Percentiles rank a stretch among this genome's conserved stretches.
These are phyloP conservation scores for Macadamia integrifolia DNA, from an alignment of 164 flowering plant genomes.

Conservation along the genomic window DNA sequence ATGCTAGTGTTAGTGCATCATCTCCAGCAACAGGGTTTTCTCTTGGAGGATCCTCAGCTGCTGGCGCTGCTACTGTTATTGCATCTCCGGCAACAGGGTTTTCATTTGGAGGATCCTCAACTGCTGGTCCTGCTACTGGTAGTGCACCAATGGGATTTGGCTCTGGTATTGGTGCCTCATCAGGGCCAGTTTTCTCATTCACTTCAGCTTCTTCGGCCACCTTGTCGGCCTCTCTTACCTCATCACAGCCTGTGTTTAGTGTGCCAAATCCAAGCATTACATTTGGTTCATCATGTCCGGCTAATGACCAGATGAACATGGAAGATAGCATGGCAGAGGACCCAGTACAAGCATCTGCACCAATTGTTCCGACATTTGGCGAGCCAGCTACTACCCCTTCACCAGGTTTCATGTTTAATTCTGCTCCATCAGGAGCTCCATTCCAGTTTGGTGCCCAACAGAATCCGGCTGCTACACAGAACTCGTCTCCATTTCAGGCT, in stretches of 20 bases:
- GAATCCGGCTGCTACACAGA: slow-evolving; percentile 31
- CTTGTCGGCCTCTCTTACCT: slow-evolving; percentile 15
- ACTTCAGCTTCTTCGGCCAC: slow-evolving; percentile 35
- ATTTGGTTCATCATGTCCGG: slow-evolving; percentile 37
- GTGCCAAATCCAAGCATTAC: slow-evolving; percentile 18
- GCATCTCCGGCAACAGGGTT: slow-evolving; percentile 28
- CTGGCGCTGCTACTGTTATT: slow-evolving; percentile 17
- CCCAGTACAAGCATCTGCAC: slow-evolving; percentile 42
- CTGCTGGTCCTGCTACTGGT: slow-evolving; percentile 23
- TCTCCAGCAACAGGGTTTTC: slow-evolving; percentile 35
- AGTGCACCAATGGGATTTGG: slow-evolving; percentile 33
- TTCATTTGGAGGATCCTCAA: slow-evolving; percentile 41
- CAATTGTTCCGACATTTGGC: slow-evolving; percentile 41
- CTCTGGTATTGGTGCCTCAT: slow-evolving; percentile 31
- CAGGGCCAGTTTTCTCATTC: slow-evolving; percentile 43
- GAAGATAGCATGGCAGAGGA: slow-evolving; percentile 98
- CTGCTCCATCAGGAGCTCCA: slow-evolving; percentile 31
- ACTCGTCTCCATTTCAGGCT: slow-evolving; percentile 46
- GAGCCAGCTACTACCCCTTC: slow-evolving; percentile 35
- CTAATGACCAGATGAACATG: slow-evolving; percentile 70
- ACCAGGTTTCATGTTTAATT: slow-evolving; percentile 36
- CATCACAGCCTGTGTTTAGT: slow-evolving; percentile 39
- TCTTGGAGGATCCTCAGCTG: slow-evolving; percentile 31
- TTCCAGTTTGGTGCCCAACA: slow-evolving; percentile 66
- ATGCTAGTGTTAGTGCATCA: slow-evolving; percentile 18